These are phyloP conservation scores for Lodderomyces parapsilosis DNA, from an alignment of 1,139 yeast species.

Conservation along the genomic window DNA sequence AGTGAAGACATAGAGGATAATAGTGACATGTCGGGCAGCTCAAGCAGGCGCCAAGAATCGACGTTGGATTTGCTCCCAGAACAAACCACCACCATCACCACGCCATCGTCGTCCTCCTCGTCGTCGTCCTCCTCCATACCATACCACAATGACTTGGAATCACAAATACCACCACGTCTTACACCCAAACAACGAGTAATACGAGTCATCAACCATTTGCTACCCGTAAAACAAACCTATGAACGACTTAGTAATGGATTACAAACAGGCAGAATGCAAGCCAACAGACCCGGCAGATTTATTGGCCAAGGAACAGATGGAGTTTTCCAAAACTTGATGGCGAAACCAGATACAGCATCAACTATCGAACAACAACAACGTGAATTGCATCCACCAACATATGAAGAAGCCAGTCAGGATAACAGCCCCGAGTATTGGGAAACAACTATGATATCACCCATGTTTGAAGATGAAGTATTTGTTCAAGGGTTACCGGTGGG, in stretches of 20 bases:
- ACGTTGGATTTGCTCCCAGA: background rate
- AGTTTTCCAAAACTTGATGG: slow-evolving; percentile 86
- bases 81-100: background rate
- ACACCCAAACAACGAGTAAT: slow-evolving; percentile 31
- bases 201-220: slow-evolving; percentile 32
- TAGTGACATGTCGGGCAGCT: background rate
- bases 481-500: slow-evolving; percentile 98
- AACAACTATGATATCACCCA: slow-evolving; percentile 78
- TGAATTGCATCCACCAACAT: slow-evolving; percentile 78
- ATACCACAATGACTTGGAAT: slow-evolving; percentile 10
- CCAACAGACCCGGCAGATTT: slow-evolving; percentile 44
- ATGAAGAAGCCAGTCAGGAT: slow-evolving; percentile 94
- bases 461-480: slow-evolving; percentile 83
- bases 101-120: slow-evolving; percentile 5
- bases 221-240: slow-evolving; percentile 45
- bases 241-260: slow-evolving; percentile 46
- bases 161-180: slow-evolving; percentile 15
- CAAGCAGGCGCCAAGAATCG: background rate
- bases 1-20: background rate
- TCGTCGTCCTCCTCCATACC: slow-evolving; percentile 7
- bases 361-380: slow-evolving; percentile 26
- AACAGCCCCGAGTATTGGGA: slow-evolving; percentile 98
- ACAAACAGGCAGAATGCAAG: slow-evolving; percentile 45
- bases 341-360: slow-evolving; percentile 70
- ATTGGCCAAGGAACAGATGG: slow-evolving; percentile 75